A percentile compares a stretch with the other conserved stretches of the same genome.
Evolutionary conservation across 352 stramenopile genomes (phyloP).

Genomic region (Phytophthora multivora): DNA sequence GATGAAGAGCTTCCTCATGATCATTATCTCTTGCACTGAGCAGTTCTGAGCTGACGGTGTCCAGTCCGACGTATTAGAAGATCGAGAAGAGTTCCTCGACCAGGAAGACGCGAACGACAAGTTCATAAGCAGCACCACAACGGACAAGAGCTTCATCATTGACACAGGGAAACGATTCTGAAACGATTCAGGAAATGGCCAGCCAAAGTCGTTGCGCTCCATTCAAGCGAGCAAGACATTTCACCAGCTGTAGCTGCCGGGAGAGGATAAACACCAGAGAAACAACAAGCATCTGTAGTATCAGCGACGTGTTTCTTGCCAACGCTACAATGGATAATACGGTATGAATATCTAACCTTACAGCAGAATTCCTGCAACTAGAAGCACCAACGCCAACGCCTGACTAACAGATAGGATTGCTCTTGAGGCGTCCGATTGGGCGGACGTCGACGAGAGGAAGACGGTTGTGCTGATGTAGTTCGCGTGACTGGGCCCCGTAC

Average conservation of each 20-base stretch:
- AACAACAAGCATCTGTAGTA: neutral
- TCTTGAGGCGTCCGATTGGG: neutral
- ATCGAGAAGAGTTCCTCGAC: neutral
- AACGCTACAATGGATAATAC: neutral
- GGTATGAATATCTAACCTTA: neutral
- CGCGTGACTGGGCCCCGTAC: neutral
- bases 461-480: slow-evolving; percentile 21
- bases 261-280: slow-evolving; percentile 5
- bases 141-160: neutral
- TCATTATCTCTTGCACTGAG: slow-evolving; percentile 2
- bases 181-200: neutral
- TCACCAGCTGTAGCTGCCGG: slow-evolving; percentile 2
- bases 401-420: neutral
- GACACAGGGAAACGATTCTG: neutral
- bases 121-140: neutral
- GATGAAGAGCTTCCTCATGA: slow-evolving; percentile 15
- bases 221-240: neutral
- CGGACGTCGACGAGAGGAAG: slow-evolving; percentile 2
- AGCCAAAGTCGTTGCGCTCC: neutral
- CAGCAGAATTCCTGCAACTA: slow-evolving; percentile 1
- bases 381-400: neutral
- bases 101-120: neutral
- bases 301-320: neutral
- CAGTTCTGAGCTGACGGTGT: slow-evolving; percentile 8
- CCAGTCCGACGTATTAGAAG: slow-evolving; percentile 2